Percentiles rank a stretch among this genome's conserved stretches.
Conservation (phyloP, 305 asterid species). For the Petunia hybrid region DNA sequence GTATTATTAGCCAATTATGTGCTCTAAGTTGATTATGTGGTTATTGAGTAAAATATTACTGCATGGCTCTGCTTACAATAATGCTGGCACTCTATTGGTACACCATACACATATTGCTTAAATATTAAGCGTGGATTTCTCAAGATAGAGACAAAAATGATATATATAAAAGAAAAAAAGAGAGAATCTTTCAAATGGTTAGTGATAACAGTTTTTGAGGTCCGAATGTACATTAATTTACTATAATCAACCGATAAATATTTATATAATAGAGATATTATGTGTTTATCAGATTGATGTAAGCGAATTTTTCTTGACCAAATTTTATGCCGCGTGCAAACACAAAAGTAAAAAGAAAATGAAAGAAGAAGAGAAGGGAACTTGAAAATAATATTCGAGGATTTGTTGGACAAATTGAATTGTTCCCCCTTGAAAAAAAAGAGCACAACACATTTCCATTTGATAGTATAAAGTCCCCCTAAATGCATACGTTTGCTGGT, state of each 20-base stretch:
- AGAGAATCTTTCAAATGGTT: too few species aligned
- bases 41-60: conserved; percentile 17
- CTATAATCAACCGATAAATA: too few species aligned
- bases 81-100: conserved; percentile 12
- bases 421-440: conserved; percentile 25
- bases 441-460: not conserved
- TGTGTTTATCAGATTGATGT: too few species aligned
- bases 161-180: too few species aligned
- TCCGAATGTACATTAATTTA: too few species aligned
- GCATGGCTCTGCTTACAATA: conserved; percentile 32
- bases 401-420: conserved; percentile 36
- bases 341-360: too few species aligned
- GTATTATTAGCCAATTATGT: conserved; percentile 25
- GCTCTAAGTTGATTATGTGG: conserved; percentile 32
- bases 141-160: conserved; percentile 23
- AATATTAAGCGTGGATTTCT: conserved; percentile 25
- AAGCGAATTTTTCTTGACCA: too few species aligned
- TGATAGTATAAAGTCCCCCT: conserved; percentile 4
- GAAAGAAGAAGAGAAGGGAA: not conserved
- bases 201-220: too few species aligned
- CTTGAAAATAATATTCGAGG: conserved; percentile 4
- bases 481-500: conserved; percentile 40
- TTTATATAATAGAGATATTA: too few species aligned
- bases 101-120: not conserved
- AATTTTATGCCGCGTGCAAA: too few species aligned